These are phyloP conservation scores for Wickerhamiella sorbophila DNA, from an alignment of 805 yeast genomes.

Conservation along the genomic window DNA sequence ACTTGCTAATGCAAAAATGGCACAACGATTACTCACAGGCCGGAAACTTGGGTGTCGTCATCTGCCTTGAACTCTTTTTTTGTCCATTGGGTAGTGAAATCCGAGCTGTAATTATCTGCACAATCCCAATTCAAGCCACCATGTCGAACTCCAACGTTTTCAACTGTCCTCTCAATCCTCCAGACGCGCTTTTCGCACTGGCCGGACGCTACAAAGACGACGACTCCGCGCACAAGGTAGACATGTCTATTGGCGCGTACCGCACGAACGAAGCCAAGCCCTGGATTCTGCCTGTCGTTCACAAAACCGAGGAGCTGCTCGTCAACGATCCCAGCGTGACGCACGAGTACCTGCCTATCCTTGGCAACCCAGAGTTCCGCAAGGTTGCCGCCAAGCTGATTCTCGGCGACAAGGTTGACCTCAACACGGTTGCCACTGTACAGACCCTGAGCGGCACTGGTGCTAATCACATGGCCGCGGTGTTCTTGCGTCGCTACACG, in stretches of 20 bases:
- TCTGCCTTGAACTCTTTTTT: too few relatives aligned
- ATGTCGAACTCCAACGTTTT: neutral
- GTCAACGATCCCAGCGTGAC: conserved; percentile 34
- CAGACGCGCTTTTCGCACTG: conserved; percentile 77
- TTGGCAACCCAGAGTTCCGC: conserved; percentile 58
- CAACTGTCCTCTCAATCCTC: conserved; percentile 32
- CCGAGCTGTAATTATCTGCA: too few relatives aligned
- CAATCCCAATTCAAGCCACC: too few relatives aligned
- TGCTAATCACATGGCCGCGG: conserved; percentile 73
- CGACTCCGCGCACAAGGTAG: conserved; percentile 31
- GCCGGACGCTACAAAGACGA: conserved; percentile 26
- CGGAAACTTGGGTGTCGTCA: too few relatives aligned
- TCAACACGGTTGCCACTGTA: conserved; percentile 52
- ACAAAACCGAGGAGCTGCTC: conserved; percentile 37
- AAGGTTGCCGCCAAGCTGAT: conserved; percentile 52
- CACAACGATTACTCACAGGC: too few relatives aligned
- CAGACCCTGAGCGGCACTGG: conserved; percentile 96
- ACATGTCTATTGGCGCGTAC: conserved; percentile 84
- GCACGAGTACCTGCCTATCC: conserved; percentile 79
- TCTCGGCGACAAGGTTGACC: conserved; percentile 48
- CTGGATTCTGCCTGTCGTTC: conserved; percentile 74
- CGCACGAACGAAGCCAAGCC: conserved; percentile 80
- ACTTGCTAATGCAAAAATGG: too few relatives aligned
- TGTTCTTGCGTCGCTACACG: conserved; percentile 52
- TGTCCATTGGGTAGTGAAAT: too few relatives aligned